A percentile compares a stretch with the other conserved stretches of the same genome.
These are phyloP conservation scores for Lecanosticta acicola DNA, from an alignment of 2,329 filamentous ascomycete genomes.

Conservation along the genomic window DNA sequence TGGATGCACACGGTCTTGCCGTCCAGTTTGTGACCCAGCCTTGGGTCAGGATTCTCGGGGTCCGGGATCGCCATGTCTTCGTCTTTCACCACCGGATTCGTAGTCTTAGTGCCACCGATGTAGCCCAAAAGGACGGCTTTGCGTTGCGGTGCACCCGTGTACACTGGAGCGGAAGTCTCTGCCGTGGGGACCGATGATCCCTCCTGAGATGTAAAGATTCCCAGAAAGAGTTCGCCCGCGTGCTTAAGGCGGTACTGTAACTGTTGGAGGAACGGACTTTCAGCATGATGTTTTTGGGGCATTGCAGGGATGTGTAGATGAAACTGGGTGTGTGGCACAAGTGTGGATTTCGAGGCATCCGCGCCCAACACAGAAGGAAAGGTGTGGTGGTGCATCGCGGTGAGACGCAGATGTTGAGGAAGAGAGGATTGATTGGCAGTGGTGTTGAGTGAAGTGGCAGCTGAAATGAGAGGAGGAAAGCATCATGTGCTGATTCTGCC, in stretches of 20 bases:
- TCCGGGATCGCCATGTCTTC: slow-evolving; percentile 67
- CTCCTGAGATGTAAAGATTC: slow-evolving; percentile 66
- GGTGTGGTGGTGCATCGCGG: not conserved
- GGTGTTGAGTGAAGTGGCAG: not conserved
- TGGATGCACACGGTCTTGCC: slow-evolving; percentile 76
- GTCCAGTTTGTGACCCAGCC: slow-evolving; percentile 64
- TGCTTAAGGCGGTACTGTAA: slow-evolving; percentile 68
- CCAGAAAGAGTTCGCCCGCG: slow-evolving; percentile 72
- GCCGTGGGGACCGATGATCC: slow-evolving; percentile 53
- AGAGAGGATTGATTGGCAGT: not conserved
- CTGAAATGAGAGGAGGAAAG: too few species aligned
- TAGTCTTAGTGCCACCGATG: slow-evolving; percentile 67
- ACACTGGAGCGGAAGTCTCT: slow-evolving; percentile 51
- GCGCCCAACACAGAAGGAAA: slow-evolving; percentile 13
- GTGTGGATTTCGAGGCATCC: slow-evolving; percentile 5
- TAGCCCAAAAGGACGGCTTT: slow-evolving; percentile 68
- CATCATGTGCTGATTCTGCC: too few species aligned
- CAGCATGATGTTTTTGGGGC: slow-evolving; percentile 2
- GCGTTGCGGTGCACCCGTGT: slow-evolving; percentile 53
- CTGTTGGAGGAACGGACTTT: slow-evolving; percentile 43
- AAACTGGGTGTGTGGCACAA: slow-evolving; percentile 17
- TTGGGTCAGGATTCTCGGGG: slow-evolving; percentile 35
- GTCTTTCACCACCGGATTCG: slow-evolving; percentile 61
- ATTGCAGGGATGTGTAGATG: slow-evolving; percentile 15
- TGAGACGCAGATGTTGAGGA: slow-evolving; percentile 5